Conservation (phyloP, 75 land plant species). For the Sequoiadendron giganteum region DNA sequence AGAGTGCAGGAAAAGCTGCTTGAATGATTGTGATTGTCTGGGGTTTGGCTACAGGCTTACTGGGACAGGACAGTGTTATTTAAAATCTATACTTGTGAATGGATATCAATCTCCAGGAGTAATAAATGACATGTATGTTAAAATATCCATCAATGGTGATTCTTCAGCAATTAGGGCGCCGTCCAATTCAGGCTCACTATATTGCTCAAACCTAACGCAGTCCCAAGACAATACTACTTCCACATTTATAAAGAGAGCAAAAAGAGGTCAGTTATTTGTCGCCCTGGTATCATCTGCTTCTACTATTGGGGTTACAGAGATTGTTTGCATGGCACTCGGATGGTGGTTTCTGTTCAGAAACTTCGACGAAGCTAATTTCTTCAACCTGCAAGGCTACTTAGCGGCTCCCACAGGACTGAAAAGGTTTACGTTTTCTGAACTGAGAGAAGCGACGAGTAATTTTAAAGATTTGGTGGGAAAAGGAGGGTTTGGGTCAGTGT, state of each 20-base stretch:
- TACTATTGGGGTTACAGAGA: slow-evolving; percentile 27
- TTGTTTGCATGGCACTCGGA: slow-evolving; percentile 18
- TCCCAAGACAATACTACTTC: too few species aligned
- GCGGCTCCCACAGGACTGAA: slow-evolving; percentile 37
- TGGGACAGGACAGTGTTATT: slow-evolving; percentile 31
- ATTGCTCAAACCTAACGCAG: too few species aligned
- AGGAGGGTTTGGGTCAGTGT: slow-evolving; percentile 27
- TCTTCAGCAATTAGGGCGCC: neutral
- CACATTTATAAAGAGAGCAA: neutral
- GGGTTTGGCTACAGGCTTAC: slow-evolving; percentile 20
- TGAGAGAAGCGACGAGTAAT: slow-evolving; percentile 57
- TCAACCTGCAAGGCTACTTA: slow-evolving; percentile 21
- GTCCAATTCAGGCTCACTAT: too few species aligned
- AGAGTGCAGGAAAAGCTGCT: slow-evolving; percentile 27
- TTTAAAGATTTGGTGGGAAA: slow-evolving; percentile 7
- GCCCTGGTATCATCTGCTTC: slow-evolving; percentile 19
- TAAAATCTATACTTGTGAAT: slow-evolving; percentile 25
- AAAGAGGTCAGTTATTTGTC: neutral
- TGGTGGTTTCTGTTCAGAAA: slow-evolving; percentile 29
- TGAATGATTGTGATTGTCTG: slow-evolving; percentile 25
- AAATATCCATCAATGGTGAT: slow-evolving; percentile 11
- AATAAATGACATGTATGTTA: slow-evolving; percentile 21
- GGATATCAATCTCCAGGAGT: slow-evolving; percentile 26
- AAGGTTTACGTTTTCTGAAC: slow-evolving; percentile 43
- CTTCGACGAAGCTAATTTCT: neutral